A percentile compares a stretch with the other conserved stretches of the same genome.
These are phyloP conservation scores for Penicilliopsis zonata DNA, from an alignment of 495 filamentous ascomycete genomes.

Conservation along the genomic window DNA sequence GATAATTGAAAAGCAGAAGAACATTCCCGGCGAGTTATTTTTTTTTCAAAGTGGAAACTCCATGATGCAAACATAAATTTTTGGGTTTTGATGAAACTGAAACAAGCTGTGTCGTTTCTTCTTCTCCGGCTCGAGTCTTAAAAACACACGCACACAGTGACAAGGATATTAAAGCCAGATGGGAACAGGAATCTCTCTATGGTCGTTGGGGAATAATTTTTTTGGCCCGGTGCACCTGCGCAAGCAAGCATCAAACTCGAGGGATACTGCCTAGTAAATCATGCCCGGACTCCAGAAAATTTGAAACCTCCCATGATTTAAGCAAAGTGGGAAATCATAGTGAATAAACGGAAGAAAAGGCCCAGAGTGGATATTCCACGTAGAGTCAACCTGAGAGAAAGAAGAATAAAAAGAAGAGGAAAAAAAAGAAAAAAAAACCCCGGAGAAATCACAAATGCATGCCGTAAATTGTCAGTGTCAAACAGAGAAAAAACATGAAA, in stretches of 20 bases:
- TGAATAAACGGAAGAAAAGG: conserved; percentile 8
- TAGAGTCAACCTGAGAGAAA: conserved; percentile 11
- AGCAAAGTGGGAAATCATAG: conserved; percentile 9
- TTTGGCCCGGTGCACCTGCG: conserved; percentile 19
- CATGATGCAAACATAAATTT: conserved; percentile 3
- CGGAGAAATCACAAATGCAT: neutral
- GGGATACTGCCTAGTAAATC: conserved; percentile 27
- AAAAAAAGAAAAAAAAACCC: conserved; percentile 15
- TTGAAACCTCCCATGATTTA: conserved; percentile 23
- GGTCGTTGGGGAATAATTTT: conserved; percentile 17
- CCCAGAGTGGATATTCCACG: conserved; percentile 9
- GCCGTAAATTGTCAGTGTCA: too few species aligned
- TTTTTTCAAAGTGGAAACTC: neutral
- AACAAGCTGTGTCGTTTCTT: conserved; percentile 9
- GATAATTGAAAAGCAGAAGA: too few species aligned
- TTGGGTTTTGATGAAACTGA: conserved; percentile 5
- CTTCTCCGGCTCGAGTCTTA: conserved; percentile 13
- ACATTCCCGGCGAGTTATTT: neutral
- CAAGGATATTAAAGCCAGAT: conserved; percentile 4
- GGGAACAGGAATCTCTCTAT: conserved; percentile 22
- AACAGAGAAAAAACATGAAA: conserved; percentile 6
- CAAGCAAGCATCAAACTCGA: conserved; percentile 22
- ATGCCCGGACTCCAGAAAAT: conserved; percentile 29
- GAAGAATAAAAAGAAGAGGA: conserved; percentile 15
- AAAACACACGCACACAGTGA: conserved; percentile 4